Base-by-base conservation (phyloP, 805 yeast species). In the Candida nanaspora region DNA sequence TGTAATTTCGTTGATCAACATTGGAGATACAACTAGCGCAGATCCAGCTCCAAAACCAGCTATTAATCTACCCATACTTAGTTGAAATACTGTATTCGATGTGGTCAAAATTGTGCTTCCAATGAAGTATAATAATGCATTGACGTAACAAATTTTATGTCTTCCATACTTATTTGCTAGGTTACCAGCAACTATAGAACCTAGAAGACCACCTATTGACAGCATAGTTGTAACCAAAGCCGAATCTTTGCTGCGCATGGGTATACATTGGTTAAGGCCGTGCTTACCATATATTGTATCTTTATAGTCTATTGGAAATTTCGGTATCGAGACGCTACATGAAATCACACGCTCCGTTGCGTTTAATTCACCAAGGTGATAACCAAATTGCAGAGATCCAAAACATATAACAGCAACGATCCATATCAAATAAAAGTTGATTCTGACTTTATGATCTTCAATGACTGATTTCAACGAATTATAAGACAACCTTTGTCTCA, bases 301-400 rank as follows among this genome's bases (percentile, higher is more conserved):
- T 5, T 41, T 48, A 44, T 63, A 72, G 14, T 48, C 50, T 2
- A 40, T 39, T n/a, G 8, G 18, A 8, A 49, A 47, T 3, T 48
- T 50, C 3, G 43, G 32, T 13, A 44, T 29, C 1, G 29, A 53
- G 38, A 21, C 47, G 41, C 57, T 61, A 54, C 95, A 86, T 14
- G 33, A 20, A 37, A 86, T 65, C 25, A 74, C 74, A 13, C 73
- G 70, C 42, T 81, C 82, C 0, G 95, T 93, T 9, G 94, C 88
- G 61, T 87, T 87, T 55, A 87, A 69, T 57, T 85, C 95, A 2
- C 93, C 82, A 77, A 87, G 76, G 59, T 87, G 95, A 59, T 84
- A 85, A 3, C 96, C 96, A 56, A 80, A 87, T 59, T 86, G 96
- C 16, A 86, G 67, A 2, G 89, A 75, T 2, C 89, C 91, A 21